Evolutionary conservation across 495 filamentous ascomycete species (phyloP).

Genomic region (Penicillium cataractarum): DNA sequence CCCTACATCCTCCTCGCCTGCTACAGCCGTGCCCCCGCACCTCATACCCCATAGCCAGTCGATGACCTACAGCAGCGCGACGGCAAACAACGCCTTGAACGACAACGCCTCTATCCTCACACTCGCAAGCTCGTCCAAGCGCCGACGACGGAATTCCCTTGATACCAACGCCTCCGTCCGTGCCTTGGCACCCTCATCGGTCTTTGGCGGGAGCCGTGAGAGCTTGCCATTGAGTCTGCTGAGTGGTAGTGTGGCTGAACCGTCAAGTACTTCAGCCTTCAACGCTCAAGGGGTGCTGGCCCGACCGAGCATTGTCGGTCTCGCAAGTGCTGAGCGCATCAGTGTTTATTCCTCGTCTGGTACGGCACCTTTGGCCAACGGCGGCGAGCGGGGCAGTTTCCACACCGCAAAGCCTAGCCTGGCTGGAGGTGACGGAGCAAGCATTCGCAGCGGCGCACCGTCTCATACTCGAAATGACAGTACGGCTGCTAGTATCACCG

Average conservation of each 20-base stretch:
- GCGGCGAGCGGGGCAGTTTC: slow-evolving; percentile 78
- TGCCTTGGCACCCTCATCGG: slow-evolving; percentile 85
- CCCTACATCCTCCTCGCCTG: slow-evolving; percentile 63
- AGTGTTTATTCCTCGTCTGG: slow-evolving; percentile 87
- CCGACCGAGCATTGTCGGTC: slow-evolving; percentile 60
- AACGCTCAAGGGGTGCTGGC: slow-evolving; percentile 50
- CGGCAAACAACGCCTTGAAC: slow-evolving; percentile 87
- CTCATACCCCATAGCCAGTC: slow-evolving; percentile 70
- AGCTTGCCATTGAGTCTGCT: slow-evolving; percentile 87
- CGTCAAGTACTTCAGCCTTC: slow-evolving; percentile 53
- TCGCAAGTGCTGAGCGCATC: slow-evolving; percentile 74
- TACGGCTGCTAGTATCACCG: slow-evolving; percentile 73
- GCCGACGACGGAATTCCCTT: slow-evolving; percentile 82
- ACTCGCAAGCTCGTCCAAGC: slow-evolving; percentile 92
- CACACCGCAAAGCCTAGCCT: slow-evolving; percentile 70
- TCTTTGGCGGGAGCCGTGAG: slow-evolving; percentile 89
- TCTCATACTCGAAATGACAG: slow-evolving; percentile 84
- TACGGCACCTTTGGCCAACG: slow-evolving; percentile 55
- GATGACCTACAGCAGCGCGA: slow-evolving; percentile 83
- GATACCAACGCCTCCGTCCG: slow-evolving; percentile 97
- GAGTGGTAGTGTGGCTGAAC: slow-evolving; percentile 70
- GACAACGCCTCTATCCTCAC: slow-evolving; percentile 97
- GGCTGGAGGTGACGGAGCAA: slow-evolving; percentile 68
- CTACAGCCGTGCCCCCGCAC: slow-evolving; percentile 81
- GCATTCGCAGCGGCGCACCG: slow-evolving; percentile 74